Conservation (phyloP, 805 yeast species). For the Pichia pseudocactophila region DNA sequence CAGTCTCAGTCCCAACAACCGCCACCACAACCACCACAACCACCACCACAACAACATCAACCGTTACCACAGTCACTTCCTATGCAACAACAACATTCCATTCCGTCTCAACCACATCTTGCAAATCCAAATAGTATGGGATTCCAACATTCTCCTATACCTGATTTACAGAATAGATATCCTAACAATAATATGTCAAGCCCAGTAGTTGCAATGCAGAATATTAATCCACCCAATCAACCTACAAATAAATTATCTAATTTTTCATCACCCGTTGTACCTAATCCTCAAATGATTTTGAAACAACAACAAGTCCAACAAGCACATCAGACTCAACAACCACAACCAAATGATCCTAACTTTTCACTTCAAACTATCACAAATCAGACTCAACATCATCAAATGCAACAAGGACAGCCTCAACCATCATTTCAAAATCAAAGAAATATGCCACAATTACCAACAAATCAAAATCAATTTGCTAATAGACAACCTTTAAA, state of each 20-base stretch:
- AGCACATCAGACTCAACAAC: neutral
- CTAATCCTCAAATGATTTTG: neutral
- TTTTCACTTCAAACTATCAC: neutral
- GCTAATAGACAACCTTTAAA: conserved; percentile 12
- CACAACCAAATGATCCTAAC: neutral
- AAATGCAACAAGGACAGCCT: neutral
- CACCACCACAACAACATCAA: conserved; percentile 17
- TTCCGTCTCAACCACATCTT: too few relatives aligned
- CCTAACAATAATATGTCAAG: conserved; percentile 1
- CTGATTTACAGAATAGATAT: neutral
- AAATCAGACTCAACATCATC: neutral
- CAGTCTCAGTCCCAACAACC: neutral
- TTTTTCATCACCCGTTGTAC: neutral
- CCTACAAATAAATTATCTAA: neutral
- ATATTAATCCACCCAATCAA: neutral
- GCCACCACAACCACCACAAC: neutral
- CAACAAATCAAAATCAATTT: conserved; percentile 27
- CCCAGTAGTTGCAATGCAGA: conserved; percentile 5
- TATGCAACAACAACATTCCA: too few relatives aligned
- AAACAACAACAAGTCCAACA: conserved; percentile 13
- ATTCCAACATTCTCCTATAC: neutral
- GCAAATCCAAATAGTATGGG: neutral
- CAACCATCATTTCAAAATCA: neutral
- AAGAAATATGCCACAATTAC: conserved; percentile 16
- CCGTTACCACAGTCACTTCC: conserved; percentile 1